phyloP scores from a whole-genome alignment of 169 alveolate genomes.

The Plasmodium coatneyi region DNA sequence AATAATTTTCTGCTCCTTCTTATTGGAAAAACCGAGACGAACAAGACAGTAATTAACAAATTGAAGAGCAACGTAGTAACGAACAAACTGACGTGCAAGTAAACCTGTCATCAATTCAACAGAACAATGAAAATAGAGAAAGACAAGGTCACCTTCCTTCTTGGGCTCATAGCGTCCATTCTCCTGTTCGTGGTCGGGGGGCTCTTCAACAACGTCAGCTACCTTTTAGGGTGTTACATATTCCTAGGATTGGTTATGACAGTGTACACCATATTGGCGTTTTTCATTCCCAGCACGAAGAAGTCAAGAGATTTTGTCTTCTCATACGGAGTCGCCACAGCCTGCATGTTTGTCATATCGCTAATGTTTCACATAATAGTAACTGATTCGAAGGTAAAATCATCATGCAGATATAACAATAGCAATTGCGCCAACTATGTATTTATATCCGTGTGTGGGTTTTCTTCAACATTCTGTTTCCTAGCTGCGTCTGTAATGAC shows the following conservation, averaged over 20 bases:
- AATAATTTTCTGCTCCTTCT: neutral
- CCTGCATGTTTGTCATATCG: slow-evolving; percentile 28
- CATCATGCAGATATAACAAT: neutral
- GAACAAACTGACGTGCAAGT: neutral
- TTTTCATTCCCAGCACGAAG: slow-evolving; percentile 24
- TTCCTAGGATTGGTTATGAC: neutral
- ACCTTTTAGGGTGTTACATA: slow-evolving; percentile 7
- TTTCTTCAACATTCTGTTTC: slow-evolving; percentile 17
- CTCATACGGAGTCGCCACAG: slow-evolving; percentile 37
- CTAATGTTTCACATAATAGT: slow-evolving; percentile 18
- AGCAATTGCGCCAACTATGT: neutral
- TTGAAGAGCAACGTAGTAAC: neutral
- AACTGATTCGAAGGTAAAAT: neutral
- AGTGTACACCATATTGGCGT: slow-evolving; percentile 28
- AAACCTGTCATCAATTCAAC: neutral
- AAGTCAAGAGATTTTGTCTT: slow-evolving; percentile 45
- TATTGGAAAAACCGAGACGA: neutral
- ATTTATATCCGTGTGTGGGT: slow-evolving; percentile 4
- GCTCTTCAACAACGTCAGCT: neutral
- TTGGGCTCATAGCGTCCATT: slow-evolving; percentile 46
- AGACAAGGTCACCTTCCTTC: slow-evolving; percentile 7
- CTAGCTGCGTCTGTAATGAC: slow-evolving; percentile 25
- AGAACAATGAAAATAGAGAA: slow-evolving; percentile 5
- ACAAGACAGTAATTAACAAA: neutral
- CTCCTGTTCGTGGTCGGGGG: slow-evolving; percentile 28